Conservation (phyloP, 257 asterid genomes). For the Lavandula angustifolia region DNA sequence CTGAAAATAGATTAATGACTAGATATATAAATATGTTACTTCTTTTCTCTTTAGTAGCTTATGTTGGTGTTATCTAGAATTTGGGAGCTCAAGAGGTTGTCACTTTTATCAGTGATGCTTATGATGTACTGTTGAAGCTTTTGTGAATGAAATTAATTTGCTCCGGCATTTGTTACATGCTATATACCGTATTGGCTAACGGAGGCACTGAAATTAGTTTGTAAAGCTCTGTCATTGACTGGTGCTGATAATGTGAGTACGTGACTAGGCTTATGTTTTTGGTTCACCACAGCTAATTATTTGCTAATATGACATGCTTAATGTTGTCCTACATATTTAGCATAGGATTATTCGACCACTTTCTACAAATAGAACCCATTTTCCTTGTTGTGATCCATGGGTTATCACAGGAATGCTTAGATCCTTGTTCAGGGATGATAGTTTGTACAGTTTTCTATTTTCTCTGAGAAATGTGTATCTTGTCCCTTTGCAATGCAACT, state of each 20-base stretch:
- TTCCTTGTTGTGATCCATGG: no score
- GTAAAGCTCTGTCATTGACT: slow-evolving; percentile 25
- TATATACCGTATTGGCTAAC: slow-evolving; percentile 16
- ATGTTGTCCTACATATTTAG: not conserved
- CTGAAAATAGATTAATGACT: slow-evolving; percentile 35
- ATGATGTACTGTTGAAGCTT: slow-evolving; percentile 27
- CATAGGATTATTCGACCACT: no score
- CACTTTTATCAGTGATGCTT: slow-evolving; percentile 28
- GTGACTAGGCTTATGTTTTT: not conserved
- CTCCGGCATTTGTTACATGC: slow-evolving; percentile 25
- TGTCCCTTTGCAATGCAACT: not conserved
- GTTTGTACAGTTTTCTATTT: not conserved
- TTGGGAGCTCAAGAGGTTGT: slow-evolving; percentile 26
- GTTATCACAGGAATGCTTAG: no score
- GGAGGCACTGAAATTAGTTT: not conserved
- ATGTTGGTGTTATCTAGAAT: slow-evolving; percentile 28
- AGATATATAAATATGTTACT: not conserved
- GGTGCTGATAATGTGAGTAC: slow-evolving; percentile 25
- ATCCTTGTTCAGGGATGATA: not conserved
- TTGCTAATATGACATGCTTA: slow-evolving; percentile 2
- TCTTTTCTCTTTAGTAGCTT: slow-evolving; percentile 29
- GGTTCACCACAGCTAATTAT: not conserved
- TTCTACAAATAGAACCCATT: no score
- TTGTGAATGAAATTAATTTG: slow-evolving; percentile 35
- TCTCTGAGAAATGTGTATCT: not conserved